Evolutionary conservation across 2,329 filamentous ascomycete genomes (phyloP), one percentile per base, ranked within the genome.

Genomic region (Sporothrix phasma): DNA sequence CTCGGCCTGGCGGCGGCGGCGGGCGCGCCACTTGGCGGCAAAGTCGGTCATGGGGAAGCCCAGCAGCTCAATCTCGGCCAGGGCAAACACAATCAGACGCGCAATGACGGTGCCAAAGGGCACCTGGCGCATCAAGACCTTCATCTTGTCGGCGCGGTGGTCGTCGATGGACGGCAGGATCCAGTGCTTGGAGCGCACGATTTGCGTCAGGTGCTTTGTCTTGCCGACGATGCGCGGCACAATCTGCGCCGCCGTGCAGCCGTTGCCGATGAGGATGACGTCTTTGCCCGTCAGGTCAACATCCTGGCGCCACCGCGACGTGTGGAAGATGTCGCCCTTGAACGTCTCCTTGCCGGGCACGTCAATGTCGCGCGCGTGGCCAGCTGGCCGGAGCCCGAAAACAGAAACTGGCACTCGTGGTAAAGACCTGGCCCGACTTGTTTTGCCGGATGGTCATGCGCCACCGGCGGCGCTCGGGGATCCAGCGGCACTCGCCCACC

Each of bases 361-460:
- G 19, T 56, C 51, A 19, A 56, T 13, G 1, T 34, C n/a, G 10
- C 51, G 51, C 1, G 51, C 31, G 31, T 39, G n/a, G 6, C 34
- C n/a, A 56, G 31, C 31, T 56, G 51, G 31, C 51, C 51, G 3
- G 51, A 26, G 4, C 51, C 51, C 5, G 31, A n/a, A 39, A 56
- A 56, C 10, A 56, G 31, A 13, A 56, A 56, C 51, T 56, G 51
- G 51, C 51, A 56, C 51, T 56, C 51, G 51, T 56, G 51, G 31
- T 56, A 56, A 26, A 39, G 5, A 56, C 19, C n/a, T 39, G 31
- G 51, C 6, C 51, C n/a, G 51, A 39, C n/a, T 39, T 56, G n/a
- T 13, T 15, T 1, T 56, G 31, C 10, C 51, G 51, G 8, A 56
- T 37, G 8, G 49, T 24, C 51, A 56, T 22, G 8, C 51, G 31